Evolutionary conservation across 192 early-diverging fungal genomes (phyloP), one percentile per base, ranked within the genome.

Genomic region (Phlyctochytrium bullatum): DNA sequence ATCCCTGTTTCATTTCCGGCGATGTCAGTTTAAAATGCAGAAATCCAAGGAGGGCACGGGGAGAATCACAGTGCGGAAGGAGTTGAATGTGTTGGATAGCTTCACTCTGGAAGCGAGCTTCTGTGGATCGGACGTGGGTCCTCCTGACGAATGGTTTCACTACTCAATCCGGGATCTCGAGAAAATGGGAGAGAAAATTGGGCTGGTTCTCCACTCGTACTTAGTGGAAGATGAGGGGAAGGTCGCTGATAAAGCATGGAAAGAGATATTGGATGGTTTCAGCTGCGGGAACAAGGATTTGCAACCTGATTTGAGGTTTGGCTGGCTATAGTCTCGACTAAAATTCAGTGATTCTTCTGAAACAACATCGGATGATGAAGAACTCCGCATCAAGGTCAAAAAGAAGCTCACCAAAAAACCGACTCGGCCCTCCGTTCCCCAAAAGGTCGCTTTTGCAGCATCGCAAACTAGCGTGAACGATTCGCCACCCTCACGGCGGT

Each of bases 21-120:
- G 66, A 3, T 76, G 74, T 30, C 73, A 79, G 30, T 79, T 76
- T 64, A 59, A 70, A 25, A 61, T 79, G 51, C 73, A 76, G 36
- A 35, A 62, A 0, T 70, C 59, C 17, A 79, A 79, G 54, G 67
- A 70, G 23, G 74, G 74, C 12, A 79, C 78, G 0, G 71, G 56
- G 0, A 61, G 78, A 31, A 76, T 79, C 33, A 50, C 40, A 24
- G 73, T 76, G 33, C 67, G 67, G 29, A 65, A 31, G 36, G 34
- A 34, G 51, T 68, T 74, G 40, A 51, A 63, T 6, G 68, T 79
- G 27, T 25, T 71, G 29, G 73, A 80, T 51, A 76, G 73, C 31
- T 80, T 76, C 57, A 80, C 78, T 14, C 35, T 76, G n/a, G 78
- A 79, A 64, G 60, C 74, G 2, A 68, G 64, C 16, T 80, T 80